These are phyloP conservation scores for Populus hybrid DNA, from an alignment of 441 rosid species.

Conservation along the genomic window DNA sequence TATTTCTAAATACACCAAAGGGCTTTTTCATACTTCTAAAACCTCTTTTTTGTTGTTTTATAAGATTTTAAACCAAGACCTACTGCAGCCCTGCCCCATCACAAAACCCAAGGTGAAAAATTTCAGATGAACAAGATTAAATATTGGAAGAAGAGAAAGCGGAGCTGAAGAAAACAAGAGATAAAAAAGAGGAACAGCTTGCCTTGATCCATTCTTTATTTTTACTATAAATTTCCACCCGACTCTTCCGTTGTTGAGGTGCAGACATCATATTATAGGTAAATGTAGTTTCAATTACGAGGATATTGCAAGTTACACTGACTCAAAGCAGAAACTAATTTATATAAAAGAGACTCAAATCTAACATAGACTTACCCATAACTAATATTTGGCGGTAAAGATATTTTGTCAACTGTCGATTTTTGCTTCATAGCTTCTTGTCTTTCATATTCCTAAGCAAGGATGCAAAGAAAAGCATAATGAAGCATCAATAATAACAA, in stretches of 20 bases:
- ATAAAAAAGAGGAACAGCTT: background rate
- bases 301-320: background rate
- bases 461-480: conserved; percentile 8
- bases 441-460: conserved; percentile 70
- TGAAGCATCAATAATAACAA: background rate
- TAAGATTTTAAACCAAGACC: background rate
- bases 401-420: conserved; percentile 49
- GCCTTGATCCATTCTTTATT: background rate
- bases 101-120: background rate
- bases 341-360: background rate
- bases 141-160: background rate
- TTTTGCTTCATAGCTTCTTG: conserved; percentile 72
- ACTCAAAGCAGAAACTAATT: background rate
- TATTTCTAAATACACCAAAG: background rate
- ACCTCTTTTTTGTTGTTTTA: background rate
- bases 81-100: background rate
- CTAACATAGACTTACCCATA: conserved; percentile 50
- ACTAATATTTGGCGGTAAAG: conserved; percentile 62
- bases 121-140: background rate
- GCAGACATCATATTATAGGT: background rate
- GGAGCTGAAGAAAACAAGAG: background rate
- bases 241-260: background rate
- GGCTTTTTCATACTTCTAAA: background rate
- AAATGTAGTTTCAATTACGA: background rate
- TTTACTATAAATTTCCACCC: background rate